phyloP scores from a whole-genome alignment of 2,329 filamentous ascomycete genomes.

The Coniochaeta sp. region DNA sequence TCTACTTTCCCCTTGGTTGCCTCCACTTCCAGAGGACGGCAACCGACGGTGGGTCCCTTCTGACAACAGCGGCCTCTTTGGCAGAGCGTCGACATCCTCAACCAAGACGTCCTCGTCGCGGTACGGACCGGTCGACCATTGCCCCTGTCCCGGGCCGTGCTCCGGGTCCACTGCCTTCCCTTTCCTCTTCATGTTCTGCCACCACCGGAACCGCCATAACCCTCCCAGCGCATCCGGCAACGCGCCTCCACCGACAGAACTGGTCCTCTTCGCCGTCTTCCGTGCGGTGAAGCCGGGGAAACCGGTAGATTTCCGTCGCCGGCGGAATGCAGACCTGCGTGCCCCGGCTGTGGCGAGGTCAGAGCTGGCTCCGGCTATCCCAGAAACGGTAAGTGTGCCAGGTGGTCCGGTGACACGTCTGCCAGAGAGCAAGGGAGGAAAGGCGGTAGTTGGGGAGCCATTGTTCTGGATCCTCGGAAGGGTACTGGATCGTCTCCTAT shows the following conservation, averaged over 20 bases:
- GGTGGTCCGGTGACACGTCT: conserved; percentile 7
- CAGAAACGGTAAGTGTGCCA: conserved; percentile 6
- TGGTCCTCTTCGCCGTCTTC: conserved; percentile 23
- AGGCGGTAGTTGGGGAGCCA: background rate
- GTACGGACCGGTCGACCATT: background rate
- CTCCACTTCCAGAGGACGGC: background rate
- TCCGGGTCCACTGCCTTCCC: background rate
- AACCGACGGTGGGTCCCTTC: background rate
- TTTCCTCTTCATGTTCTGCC: conserved; percentile 19
- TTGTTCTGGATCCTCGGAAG: conserved; percentile 19
- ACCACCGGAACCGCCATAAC: conserved; percentile 51
- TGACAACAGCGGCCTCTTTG: background rate
- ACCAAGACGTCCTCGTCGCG: background rate
- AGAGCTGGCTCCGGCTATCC: conserved; percentile 10
- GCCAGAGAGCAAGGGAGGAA: background rate
- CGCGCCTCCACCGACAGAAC: conserved; percentile 25
- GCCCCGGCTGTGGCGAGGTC: conserved; percentile 7
- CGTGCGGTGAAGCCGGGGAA: conserved; percentile 55
- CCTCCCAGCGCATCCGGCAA: conserved; percentile 43
- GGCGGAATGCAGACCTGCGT: conserved; percentile 25
- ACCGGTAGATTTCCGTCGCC: conserved; percentile 50
- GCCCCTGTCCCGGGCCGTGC: background rate
- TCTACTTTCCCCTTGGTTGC: background rate
- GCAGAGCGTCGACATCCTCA: background rate
- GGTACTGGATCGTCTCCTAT: conserved; percentile 39